Percentiles rank a stretch among this genome's conserved stretches.
Conservation (phyloP, 2,329 filamentous ascomycete genomes). For the Graphilbum sp. region DNA sequence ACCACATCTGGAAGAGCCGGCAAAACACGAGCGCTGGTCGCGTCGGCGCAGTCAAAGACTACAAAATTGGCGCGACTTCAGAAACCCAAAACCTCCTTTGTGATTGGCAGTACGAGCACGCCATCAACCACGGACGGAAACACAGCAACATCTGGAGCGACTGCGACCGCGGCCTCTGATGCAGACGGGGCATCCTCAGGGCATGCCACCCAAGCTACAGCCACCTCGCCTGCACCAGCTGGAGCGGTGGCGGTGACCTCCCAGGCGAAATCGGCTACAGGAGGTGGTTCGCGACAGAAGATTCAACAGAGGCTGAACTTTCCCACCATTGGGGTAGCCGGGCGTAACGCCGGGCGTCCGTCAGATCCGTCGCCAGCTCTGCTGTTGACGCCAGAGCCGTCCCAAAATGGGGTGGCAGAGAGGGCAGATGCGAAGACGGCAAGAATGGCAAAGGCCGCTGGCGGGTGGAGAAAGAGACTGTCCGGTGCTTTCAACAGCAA, state of each 20-base stretch:
- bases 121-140: neutral
- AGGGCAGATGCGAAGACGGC: neutral
- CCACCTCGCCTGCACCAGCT: no score
- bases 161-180: no score
- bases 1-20: neutral
- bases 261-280: no score
- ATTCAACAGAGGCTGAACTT: conserved; percentile 1
- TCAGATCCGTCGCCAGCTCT: neutral
- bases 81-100: neutral
- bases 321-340: neutral
- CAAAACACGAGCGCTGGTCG: neutral
- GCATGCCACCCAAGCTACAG: conserved; percentile 17
- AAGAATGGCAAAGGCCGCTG: neutral
- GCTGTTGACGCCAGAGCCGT: neutral
- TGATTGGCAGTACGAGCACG: neutral
- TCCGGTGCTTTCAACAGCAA: neutral
- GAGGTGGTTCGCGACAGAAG: neutral
- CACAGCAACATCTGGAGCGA: neutral
- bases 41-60: no score
- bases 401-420: neutral
- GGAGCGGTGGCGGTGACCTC: no score
- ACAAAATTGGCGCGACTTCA: neutral
- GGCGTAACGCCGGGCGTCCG: neutral
- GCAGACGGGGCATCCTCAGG: no score
- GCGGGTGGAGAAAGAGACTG: neutral